A percentile compares a stretch with the other conserved stretches of the same genome.
Conservation (phyloP, 1,284 basidiomycete genomes). For the Fomitiporia mediterranea region DNA sequence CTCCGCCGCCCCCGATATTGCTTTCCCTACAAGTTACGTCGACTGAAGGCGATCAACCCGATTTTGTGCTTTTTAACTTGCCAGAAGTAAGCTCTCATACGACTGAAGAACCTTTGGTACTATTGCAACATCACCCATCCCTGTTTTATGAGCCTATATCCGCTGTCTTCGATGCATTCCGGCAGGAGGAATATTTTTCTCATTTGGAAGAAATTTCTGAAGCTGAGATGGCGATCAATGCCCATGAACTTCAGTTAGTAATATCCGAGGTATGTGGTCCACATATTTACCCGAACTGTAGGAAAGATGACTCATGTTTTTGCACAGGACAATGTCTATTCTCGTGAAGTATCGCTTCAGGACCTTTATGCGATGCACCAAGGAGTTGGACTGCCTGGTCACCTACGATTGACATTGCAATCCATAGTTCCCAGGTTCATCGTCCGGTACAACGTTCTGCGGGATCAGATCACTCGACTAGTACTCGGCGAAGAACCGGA, state of each 20-base stretch:
- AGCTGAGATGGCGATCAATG: conserved; percentile 62
- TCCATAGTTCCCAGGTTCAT: conserved; percentile 57
- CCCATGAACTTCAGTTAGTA: conserved; percentile 57
- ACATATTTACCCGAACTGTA: neutral
- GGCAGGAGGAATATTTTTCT: conserved; percentile 50
- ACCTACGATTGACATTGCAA: conserved; percentile 57
- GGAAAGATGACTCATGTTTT: conserved; percentile 16
- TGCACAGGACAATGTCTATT: conserved; percentile 64
- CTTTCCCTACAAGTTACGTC: conserved; percentile 38
- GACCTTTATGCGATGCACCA: conserved; percentile 70
- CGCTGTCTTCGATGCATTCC: conserved; percentile 61
- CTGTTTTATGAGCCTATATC: conserved; percentile 71
- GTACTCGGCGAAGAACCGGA: conserved; percentile 29
- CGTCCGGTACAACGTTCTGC: conserved; percentile 56
- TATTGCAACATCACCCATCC: conserved; percentile 57
- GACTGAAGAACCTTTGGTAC: conserved; percentile 28
- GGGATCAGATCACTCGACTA: conserved; percentile 50
- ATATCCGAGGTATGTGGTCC: conserved; percentile 54
- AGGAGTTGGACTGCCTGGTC: conserved; percentile 55
- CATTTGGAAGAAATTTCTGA: conserved; percentile 44
- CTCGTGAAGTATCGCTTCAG: conserved; percentile 65
- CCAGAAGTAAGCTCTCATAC: conserved; percentile 25
- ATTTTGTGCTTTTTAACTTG: conserved; percentile 58
- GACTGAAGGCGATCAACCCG: conserved; percentile 36
- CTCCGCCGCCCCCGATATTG: conserved; percentile 66